phyloP scores from a whole-genome alignment of 495 filamentous ascomycete genomes.

The Aspergillus avenaceus region DNA sequence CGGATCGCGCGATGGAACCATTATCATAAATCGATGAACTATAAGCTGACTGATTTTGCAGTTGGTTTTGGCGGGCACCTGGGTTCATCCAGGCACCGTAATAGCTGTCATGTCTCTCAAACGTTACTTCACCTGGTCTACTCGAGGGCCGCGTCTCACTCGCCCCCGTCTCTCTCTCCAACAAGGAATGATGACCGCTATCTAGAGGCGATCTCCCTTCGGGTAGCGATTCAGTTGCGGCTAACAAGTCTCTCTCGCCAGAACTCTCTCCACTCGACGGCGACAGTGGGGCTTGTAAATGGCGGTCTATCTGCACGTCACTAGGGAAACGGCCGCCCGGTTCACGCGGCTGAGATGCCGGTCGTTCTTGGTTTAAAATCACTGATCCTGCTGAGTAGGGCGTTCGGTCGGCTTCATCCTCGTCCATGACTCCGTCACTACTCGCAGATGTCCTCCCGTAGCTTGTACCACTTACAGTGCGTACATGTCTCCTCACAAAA shows the following conservation, averaged over 20 bases:
- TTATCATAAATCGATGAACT: constrained; percentile 15
- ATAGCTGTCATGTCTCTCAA: constrained; percentile 38
- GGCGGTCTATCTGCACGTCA: constrained; percentile 74
- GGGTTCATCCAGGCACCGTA: constrained; percentile 44
- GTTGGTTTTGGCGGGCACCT: constrained; percentile 20
- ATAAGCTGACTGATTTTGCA: constrained; percentile 8
- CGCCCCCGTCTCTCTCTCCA: constrained; percentile 10
- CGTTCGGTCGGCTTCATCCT: constrained; percentile 77
- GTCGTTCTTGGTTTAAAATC: constrained; percentile 39
- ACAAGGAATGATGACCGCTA: constrained; percentile 12
- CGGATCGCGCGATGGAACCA: constrained; percentile 18
- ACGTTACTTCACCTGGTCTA: not conserved
- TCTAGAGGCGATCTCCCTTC: constrained; percentile 37
- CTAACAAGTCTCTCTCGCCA: constrained; percentile 57
- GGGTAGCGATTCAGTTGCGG: constrained; percentile 50
- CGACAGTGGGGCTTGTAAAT: constrained; percentile 70
- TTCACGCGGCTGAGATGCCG: constrained; percentile 53
- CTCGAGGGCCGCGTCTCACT: constrained; percentile 10
- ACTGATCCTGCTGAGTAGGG: constrained; percentile 64
- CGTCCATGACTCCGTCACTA: constrained; percentile 75
- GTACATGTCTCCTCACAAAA: constrained; percentile 74
- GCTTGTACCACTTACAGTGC: constrained; percentile 68
- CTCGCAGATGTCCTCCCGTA: constrained; percentile 58
- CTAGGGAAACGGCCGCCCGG: constrained; percentile 89
- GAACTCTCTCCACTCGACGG: constrained; percentile 73